Percentiles rank a stretch among this genome's conserved stretches.
Conservation (phyloP, 345 rosid species). For the Atalantia buxifolia region DNA sequence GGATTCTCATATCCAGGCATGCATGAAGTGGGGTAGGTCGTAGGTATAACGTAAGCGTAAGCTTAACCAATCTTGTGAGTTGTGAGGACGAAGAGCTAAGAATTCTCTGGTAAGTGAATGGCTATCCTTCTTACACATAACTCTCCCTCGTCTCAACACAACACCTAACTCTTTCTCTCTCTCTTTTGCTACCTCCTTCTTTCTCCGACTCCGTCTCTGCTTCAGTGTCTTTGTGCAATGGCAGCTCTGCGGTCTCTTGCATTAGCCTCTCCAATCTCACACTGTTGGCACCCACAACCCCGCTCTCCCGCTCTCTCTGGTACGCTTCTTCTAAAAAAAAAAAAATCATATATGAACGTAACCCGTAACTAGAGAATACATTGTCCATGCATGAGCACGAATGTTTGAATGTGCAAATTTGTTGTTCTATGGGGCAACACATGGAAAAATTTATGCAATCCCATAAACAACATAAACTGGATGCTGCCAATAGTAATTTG, state of each 20-base stretch:
- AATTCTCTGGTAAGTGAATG: conserved; percentile 23
- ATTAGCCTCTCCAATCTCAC: conserved; percentile 38
- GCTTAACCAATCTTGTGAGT: neutral
- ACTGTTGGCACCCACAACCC: conserved; percentile 18
- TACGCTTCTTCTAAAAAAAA: neutral
- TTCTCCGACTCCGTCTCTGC: neutral
- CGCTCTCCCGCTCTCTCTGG: conserved; percentile 29
- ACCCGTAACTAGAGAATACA: neutral
- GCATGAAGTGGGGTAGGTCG: neutral
- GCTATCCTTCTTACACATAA: conserved; percentile 33
- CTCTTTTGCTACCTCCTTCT: neutral
- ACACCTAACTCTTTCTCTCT: neutral
- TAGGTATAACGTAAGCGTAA: neutral
- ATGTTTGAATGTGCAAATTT: too few relatives aligned
- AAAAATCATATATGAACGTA: neutral
- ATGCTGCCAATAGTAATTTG: too few relatives aligned
- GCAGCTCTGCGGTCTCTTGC: conserved; percentile 48
- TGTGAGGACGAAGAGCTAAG: neutral
- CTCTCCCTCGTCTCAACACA: conserved; percentile 4
- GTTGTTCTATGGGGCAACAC: too few relatives aligned
- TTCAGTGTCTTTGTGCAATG: conserved; percentile 16
- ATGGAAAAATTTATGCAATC: too few relatives aligned
- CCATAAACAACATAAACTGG: neutral
- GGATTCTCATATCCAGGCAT: neutral
- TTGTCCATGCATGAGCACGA: too few relatives aligned